phyloP scores from a whole-genome alignment of 768 basidiomycete genomes.

The Calocera cornea region DNA sequence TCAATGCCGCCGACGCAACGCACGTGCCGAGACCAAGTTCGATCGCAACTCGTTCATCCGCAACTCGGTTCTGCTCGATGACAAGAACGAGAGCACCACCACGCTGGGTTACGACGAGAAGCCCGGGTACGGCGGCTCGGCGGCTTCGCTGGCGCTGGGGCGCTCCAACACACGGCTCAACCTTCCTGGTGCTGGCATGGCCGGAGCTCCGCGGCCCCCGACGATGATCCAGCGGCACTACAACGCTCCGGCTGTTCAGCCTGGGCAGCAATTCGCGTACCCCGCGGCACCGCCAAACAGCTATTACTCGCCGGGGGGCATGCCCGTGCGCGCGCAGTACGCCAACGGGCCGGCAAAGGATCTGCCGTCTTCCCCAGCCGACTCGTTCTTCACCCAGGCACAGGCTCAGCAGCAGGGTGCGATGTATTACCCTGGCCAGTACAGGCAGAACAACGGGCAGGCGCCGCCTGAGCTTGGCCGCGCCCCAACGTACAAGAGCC shows the following conservation, averaged over 20 bases:
- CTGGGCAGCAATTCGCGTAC: not conserved
- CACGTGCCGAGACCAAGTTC: constrained; percentile 26
- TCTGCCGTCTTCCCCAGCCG: not conserved
- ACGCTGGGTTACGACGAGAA: not conserved
- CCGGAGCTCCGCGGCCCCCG: constrained; percentile 37
- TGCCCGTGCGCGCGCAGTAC: not conserved
- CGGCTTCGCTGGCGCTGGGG: not conserved
- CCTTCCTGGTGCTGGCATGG: not conserved
- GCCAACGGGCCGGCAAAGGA: not conserved
- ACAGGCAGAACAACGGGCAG: not conserved
- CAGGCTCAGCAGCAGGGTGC: not conserved
- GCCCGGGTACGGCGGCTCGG: not conserved
- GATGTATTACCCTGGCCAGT: constrained; percentile 1
- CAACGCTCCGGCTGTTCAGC: constrained; percentile 5
- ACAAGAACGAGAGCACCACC: constrained; percentile 14
- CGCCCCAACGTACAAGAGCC: not conserved
- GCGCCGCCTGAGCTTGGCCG: not conserved
- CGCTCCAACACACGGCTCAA: not conserved
- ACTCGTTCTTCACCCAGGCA: not conserved
- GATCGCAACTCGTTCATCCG: constrained; percentile 47
- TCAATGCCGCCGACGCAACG: constrained; percentile 14
- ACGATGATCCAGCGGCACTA: constrained; percentile 44
- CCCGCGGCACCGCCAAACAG: not conserved
- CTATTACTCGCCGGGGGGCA: constrained; percentile 1
- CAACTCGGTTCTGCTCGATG: constrained; percentile 45